Base-by-base conservation (phyloP, 1,284 basidiomycete genomes). In the Phaffia rhodozyma region DNA sequence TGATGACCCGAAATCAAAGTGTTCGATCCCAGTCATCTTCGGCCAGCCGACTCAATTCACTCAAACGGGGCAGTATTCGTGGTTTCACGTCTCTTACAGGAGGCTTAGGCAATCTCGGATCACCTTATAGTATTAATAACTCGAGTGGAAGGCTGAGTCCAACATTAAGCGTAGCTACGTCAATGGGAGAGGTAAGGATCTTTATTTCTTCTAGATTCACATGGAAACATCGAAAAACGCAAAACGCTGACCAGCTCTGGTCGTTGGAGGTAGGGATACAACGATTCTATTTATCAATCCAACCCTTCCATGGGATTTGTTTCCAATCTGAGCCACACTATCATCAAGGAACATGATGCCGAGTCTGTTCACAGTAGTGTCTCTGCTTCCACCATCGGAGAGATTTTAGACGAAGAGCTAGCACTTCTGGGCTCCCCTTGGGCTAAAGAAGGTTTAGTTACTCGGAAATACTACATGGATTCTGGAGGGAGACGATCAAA, bases 381-480 rank as follows among this genome's bases (percentile, higher is more conserved):
- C 0, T 83, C 81, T 32, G 66, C 58, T 5, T 69, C 68, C 13
- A 70, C 69, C 2, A 61, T 71, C n/a, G 76, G 74, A 30, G 74
- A 76, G 5, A 87, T 94, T 66, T 84, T 86, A 5, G 93, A 97
- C 72, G 92, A 97, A 72, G 91, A 97, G 75, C 80, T 97, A 16
- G 93, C 94, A 0, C 79, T 97, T 47, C 82, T 96, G 16, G 94
- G 94, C 29, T 85, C 94, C 3, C 94, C 94, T 0, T 98, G 94
- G 94, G 94, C 94, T 0, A 98, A 98, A 75, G 94, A 98, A 75
- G 94, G 94, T 20, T 87, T 93, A 79, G 82, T 98, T 3, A 87
- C 86, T 68, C 85, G 92, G 47, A 97, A 97, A 73, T 87, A 92
- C 68, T 96, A 94, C 74, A 93, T 88, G 85, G 93, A 97, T 72